Base-by-base conservation (phyloP, 495 filamentous ascomycete species). In the Hypomontagnella monticulosa region DNA sequence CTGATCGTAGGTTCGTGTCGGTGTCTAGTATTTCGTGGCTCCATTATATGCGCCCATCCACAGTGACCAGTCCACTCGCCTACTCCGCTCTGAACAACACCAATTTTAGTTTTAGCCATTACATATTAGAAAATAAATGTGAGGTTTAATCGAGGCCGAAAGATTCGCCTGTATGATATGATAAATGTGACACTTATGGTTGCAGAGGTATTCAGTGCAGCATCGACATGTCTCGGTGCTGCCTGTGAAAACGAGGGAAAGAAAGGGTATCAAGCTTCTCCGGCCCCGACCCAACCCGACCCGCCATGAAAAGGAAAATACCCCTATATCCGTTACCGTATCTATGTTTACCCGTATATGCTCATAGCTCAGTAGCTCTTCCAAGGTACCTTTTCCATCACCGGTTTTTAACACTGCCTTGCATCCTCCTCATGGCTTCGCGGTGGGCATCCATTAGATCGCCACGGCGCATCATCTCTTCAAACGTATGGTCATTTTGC, bases 341-440 rank as follows among this genome's bases (percentile, higher is more conserved):
- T 43, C 34, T 47, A 27, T 43, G 14, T 67, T 38, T 48, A 7
- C 48, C 18, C 37, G 36, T 43, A 9, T 50, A 36, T 15, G 27
- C 58, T 51, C 53, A 44, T 55, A 16, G 16, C 64, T 52, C 44
- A 54, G 40, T 55, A 16, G 16, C 64, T 52, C 44, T 19, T 69
- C 64, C 23, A 27, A 42, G 27, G 7, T 33, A n/a, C 4, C 18
- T 33, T 10, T 33, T 49, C 71, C 7, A 16, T 63, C 30, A 63
- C 55, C 58, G 64, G 52, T 80, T 80, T 70, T 88, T 91, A 2
- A 89, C 90, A 15, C 80, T 79, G 16, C 87, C 84, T 78, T 97
- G 94, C 89, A 98, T 89, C 73, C 82, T 86, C 66, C 91, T 80
- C 84, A 98, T 83, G 0, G 91, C 92, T 58, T 94, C 88, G 50